phyloP scores from a whole-genome alignment of 2,329 filamentous ascomycete species.

The Ophiostoma ulmi region DNA sequence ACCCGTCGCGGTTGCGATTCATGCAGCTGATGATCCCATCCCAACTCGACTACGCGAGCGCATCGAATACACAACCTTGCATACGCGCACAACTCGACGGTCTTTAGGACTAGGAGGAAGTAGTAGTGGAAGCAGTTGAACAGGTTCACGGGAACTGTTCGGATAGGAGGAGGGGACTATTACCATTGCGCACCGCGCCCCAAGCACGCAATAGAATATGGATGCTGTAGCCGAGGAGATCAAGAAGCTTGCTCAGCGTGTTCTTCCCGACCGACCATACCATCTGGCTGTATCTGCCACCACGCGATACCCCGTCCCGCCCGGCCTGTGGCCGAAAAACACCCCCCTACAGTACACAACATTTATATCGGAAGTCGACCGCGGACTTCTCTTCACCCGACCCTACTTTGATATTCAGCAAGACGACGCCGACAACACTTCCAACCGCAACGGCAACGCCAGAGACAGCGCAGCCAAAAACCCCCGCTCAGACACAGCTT shows the following conservation, averaged over 20 bases:
- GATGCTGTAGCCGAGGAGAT: slow-evolving; percentile 29
- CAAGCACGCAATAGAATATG: slow-evolving; percentile 25
- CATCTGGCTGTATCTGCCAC: slow-evolving; percentile 48
- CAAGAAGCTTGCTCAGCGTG: slow-evolving; percentile 28
- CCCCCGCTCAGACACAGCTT: slow-evolving; percentile 28
- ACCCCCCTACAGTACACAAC: slow-evolving; percentile 52
- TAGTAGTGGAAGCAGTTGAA: slow-evolving; percentile 12
- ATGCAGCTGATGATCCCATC: slow-evolving; percentile 18
- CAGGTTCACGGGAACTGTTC: background rate
- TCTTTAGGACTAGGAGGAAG: background rate
- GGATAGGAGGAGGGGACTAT: slow-evolving; percentile 17
- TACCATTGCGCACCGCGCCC: slow-evolving; percentile 4
- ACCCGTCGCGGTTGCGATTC: slow-evolving; percentile 20
- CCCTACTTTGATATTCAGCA: slow-evolving; percentile 55
- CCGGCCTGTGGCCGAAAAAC: slow-evolving; percentile 43
- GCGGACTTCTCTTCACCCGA: slow-evolving; percentile 53
- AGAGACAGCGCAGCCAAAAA: slow-evolving; percentile 24
- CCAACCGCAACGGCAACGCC: slow-evolving; percentile 23
- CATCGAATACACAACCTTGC: background rate
- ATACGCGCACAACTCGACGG: slow-evolving; percentile 6
- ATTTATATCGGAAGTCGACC: slow-evolving; percentile 53
- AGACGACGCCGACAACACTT: slow-evolving; percentile 34
- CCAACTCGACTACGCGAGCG: slow-evolving; percentile 4
- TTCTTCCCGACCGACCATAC: slow-evolving; percentile 35
- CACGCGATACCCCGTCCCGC: slow-evolving; percentile 43